Conservation (phyloP, 2,329 filamentous ascomycete species). For the Penicillium sp. region DNA sequence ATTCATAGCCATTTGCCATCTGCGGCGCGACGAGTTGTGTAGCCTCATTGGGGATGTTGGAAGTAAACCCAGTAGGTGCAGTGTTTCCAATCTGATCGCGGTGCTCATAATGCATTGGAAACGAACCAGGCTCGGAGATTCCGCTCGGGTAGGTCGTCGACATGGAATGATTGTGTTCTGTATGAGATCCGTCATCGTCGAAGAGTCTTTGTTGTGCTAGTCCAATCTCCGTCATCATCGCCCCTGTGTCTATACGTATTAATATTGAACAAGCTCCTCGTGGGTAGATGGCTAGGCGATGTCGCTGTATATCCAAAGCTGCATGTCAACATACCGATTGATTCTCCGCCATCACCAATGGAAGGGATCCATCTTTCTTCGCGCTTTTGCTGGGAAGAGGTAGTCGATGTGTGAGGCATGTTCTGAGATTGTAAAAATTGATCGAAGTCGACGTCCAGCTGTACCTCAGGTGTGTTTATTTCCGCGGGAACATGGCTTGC, state of each 20-base stretch:
- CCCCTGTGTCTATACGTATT: constrained; percentile 22
- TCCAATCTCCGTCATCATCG: constrained; percentile 41
- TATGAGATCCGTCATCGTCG: constrained; percentile 30
- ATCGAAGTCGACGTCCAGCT: constrained; percentile 42
- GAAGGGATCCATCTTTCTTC: constrained; percentile 42
- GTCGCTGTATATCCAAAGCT: not conserved
- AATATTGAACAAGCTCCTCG: not conserved
- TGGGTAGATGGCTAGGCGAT: not conserved
- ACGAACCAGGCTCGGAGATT: constrained; percentile 20
- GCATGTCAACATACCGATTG: constrained; percentile 32
- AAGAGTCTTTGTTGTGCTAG: constrained; percentile 37
- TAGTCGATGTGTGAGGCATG: constrained; percentile 13
- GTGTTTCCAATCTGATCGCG: not conserved
- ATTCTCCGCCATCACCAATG: constrained; percentile 28
- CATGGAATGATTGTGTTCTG: constrained; percentile 17
- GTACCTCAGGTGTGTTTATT: constrained; percentile 18
- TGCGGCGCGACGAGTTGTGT: constrained; percentile 13
- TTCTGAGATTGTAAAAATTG: constrained; percentile 42
- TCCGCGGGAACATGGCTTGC: constrained; percentile 12
- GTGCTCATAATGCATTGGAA: constrained; percentile 15
- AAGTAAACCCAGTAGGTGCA: not conserved
- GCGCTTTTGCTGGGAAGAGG: constrained; percentile 38
- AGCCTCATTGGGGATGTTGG: constrained; percentile 2
- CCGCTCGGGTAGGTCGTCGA: constrained; percentile 17
- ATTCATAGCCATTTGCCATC: constrained; percentile 11